Conservation (phyloP, 78 protist species). For the Chrysochromulina tobinii region DNA sequence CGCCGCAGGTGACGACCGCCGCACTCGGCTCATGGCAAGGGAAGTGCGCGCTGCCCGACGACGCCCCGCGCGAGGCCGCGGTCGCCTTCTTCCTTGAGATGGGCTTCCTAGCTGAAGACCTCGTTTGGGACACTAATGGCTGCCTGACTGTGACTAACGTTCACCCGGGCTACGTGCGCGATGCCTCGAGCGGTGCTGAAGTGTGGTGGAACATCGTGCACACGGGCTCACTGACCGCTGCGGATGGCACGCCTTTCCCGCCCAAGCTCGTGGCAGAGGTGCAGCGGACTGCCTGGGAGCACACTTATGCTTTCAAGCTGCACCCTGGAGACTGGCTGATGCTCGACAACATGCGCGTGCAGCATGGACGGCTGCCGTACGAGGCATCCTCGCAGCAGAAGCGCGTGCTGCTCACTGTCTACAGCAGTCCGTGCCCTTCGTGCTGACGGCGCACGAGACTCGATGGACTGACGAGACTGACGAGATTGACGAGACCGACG, state of each 20-base stretch:
- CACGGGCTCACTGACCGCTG: slow-evolving; percentile 15
- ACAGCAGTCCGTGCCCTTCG: not conserved
- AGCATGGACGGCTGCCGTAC: slow-evolving; percentile 10
- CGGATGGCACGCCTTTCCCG: slow-evolving; percentile 25
- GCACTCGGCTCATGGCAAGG: slow-evolving; percentile 14
- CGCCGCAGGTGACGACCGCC: not conserved
- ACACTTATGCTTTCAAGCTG: slow-evolving; percentile 29
- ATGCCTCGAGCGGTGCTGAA: not conserved
- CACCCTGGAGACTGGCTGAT: slow-evolving; percentile 5
- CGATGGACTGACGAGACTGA: too few relatives aligned
- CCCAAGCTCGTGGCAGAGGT: slow-evolving; percentile 1
- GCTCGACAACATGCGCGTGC: slow-evolving; percentile 14
- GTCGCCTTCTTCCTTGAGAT: not conserved
- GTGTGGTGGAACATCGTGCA: slow-evolving; percentile 23
- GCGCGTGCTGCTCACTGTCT: slow-evolving; percentile 11
- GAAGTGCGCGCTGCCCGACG: slow-evolving; percentile 1
- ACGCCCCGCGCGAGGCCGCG: not conserved
- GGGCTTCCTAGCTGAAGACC: not conserved
- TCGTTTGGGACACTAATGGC: not conserved
- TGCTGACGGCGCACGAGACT: too few relatives aligned
- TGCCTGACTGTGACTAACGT: not conserved
- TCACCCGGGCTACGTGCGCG: not conserved
- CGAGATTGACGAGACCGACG: too few relatives aligned
- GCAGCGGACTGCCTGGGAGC: slow-evolving; percentile 2
- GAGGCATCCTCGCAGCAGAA: too few relatives aligned